Evolutionary conservation across 768 basidiomycete genomes (phyloP).

Genomic region (Leccinum variicolor): DNA sequence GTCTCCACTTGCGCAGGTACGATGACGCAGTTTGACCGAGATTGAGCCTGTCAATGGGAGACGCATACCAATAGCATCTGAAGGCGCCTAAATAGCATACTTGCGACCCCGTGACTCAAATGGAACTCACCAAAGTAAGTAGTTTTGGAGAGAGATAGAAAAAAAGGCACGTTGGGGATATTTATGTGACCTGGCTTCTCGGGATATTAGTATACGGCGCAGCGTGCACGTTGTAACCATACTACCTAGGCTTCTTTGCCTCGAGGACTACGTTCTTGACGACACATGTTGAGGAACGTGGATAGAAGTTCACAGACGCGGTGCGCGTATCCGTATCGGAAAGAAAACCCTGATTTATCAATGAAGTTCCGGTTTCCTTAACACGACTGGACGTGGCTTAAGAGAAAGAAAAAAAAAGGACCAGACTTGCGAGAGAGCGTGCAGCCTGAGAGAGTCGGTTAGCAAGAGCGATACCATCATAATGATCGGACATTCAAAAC

Average conservation of each 20-base stretch:
- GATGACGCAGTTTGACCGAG: neutral
- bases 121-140: slow-evolving; percentile 6
- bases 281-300: neutral
- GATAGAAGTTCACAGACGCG: too few species aligned
- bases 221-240: neutral
- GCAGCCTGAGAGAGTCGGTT: too few species aligned
- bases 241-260: neutral
- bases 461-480: too few species aligned
- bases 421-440: too few species aligned
- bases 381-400: too few species aligned
- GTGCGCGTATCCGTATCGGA: neutral
- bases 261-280: neutral
- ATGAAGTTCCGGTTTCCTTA: too few species aligned
- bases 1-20: neutral
- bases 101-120: slow-evolving; percentile 5
- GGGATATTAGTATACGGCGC: neutral
- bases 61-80: slow-evolving; percentile 8
- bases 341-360: too few species aligned
- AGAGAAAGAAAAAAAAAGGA: too few species aligned
- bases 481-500: neutral
- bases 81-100: neutral
- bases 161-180: neutral
- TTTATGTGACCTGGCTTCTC: neutral
- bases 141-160: neutral
- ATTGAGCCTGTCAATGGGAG: neutral